Evolutionary conservation across 1,139 yeast genomes (phyloP).

Genomic region (Yamadazyma mexicana): DNA sequence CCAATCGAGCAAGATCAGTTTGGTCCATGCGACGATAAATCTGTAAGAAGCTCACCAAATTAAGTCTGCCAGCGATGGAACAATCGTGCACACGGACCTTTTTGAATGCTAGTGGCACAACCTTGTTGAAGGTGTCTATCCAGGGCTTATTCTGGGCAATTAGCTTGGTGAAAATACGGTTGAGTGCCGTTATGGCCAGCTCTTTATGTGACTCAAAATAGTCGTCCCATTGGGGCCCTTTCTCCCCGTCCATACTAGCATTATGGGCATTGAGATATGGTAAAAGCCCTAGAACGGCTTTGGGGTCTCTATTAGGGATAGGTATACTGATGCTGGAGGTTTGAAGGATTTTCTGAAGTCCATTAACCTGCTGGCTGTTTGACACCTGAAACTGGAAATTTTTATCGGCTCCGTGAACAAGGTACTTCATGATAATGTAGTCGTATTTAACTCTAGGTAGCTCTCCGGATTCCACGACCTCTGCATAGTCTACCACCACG

Average conservation of each 20-base stretch:
- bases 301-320: neutral
- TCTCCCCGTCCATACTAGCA: neutral
- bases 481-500: neutral
- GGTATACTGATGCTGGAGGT: neutral
- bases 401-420: neutral
- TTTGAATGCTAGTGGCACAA: neutral
- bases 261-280: neutral
- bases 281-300: neutral
- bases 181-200: neutral
- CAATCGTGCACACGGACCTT: neutral
- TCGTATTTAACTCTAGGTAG: neutral
- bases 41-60: conserved; percentile 9
- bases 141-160: neutral
- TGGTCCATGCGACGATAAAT: conserved; percentile 1
- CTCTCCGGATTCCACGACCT: neutral
- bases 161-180: neutral
- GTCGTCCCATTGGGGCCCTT: no score
- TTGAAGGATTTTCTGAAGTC: neutral
- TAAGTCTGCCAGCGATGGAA: neutral
- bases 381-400: neutral
- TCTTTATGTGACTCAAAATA: no score
- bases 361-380: neutral
- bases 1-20: conserved; percentile 1
- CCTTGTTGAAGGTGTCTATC: neutral
- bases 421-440: conserved; percentile 1